phyloP scores from a whole-genome alignment of 805 yeast species.

The Pichia membranifaciens region DNA sequence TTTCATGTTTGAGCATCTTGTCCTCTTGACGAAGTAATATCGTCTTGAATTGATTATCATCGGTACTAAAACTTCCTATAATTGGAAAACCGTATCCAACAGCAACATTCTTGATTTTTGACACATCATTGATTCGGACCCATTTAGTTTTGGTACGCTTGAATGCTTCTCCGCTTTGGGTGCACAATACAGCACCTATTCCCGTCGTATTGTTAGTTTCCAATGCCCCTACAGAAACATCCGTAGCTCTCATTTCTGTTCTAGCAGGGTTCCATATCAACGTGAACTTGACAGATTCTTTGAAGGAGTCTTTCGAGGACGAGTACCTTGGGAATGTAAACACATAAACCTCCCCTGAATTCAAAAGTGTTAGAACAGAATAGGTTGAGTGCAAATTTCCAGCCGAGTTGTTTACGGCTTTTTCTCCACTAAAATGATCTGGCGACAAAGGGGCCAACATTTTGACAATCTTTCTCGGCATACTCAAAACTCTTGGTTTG shows the following conservation, averaged over 20 bases:
- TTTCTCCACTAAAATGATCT: not conserved
- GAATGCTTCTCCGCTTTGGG: slow-evolving; percentile 65
- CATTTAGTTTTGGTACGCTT: slow-evolving; percentile 25
- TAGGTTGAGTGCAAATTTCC: slow-evolving; percentile 32
- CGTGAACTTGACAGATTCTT: slow-evolving; percentile 39
- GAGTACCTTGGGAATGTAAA: slow-evolving; percentile 26
- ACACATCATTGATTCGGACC: slow-evolving; percentile 36
- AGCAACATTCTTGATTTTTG: slow-evolving; percentile 27
- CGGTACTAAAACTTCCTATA: slow-evolving; percentile 21
- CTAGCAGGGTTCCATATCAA: slow-evolving; percentile 61
- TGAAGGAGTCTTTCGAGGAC: slow-evolving; percentile 31
- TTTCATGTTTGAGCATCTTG: slow-evolving; percentile 50
- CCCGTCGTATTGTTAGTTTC: slow-evolving; percentile 39
- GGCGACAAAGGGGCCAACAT: slow-evolving; percentile 27
- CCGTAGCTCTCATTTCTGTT: slow-evolving; percentile 50
- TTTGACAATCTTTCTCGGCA: slow-evolving; percentile 30
- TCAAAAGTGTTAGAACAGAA: slow-evolving; percentile 42
- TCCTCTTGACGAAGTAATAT: slow-evolving; percentile 61
- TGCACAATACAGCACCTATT: slow-evolving; percentile 46
- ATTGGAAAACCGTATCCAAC: slow-evolving; percentile 12
- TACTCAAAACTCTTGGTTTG: slow-evolving; percentile 46
- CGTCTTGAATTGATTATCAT: slow-evolving; percentile 58
- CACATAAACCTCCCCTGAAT: slow-evolving; percentile 53
- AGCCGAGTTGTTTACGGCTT: not conserved
- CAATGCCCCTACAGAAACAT: slow-evolving; percentile 61